Base-by-base conservation (phyloP, 352 stramenopile genomes). In the Globisporangium mamillatum region DNA sequence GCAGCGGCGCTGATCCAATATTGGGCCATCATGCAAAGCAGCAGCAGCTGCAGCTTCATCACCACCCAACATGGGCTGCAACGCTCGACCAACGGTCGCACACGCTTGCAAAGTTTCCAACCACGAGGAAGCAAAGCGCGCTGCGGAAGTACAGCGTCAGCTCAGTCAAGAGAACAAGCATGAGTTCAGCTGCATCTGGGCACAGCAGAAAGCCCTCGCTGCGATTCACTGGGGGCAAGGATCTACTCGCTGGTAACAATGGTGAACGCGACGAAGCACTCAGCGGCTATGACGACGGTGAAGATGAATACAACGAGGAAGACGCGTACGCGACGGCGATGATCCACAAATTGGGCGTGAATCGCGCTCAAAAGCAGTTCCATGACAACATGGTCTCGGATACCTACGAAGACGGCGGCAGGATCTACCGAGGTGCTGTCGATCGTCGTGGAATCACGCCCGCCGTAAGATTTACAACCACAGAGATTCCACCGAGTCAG, bases 361-460 rank as follows among this genome's bases (percentile, higher is more conserved):
- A 57, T 16, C 52, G 66, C 2, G 74, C 70, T 0, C 69, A 80
- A 9, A 73, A 69, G 25, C 52, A 77, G 53, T 78, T 79, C 22
- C 60, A 50, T 1, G 74, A 79, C 48, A 75, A 63, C 7, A 38
- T 79, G 38, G 69, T 64, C 1, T 36, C 69, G 0, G 66, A 63
- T 9, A 71, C 67, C 22, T 86, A 89, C 66, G 67, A 82, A 27
- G 82, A 93, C 36, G 78, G 79, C 3, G 75, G 73, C 0, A 70
- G 82, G 27, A 55, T 78, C 44, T 89, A 75, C 38, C 74, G 71
- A 57, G 82, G 82, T 0, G 34, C 64, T 1, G 73, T 93, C 14
- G 81, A 93, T 29, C 75, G 75, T 16, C 81, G 75, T 0, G 85
- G 81, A 16, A 88, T 93, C 32, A 93, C 85, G 5, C 81, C 80